These are phyloP conservation scores for Lactarius akahatsu DNA, from an alignment of 768 basidiomycete species.

Conservation along the genomic window DNA sequence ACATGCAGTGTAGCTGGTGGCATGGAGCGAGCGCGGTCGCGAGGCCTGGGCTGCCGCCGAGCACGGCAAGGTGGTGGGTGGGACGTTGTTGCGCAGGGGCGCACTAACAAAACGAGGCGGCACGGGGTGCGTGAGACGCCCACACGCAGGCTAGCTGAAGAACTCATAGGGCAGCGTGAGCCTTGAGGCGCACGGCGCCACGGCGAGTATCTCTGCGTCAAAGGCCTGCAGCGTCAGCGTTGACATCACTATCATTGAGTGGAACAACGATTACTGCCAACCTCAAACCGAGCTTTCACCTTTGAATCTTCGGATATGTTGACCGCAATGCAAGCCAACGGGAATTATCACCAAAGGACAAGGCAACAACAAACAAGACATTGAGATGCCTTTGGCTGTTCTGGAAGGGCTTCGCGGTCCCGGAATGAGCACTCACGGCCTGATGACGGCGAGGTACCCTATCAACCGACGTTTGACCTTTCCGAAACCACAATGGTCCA, in stretches of 20 bases:
- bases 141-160: conserved; percentile 32
- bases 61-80: conserved; percentile 22
- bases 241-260: conserved; percentile 35
- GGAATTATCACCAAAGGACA: too few relatives aligned
- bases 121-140: conserved; percentile 19
- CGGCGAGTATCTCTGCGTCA: conserved; percentile 31
- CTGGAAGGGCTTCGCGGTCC: too few relatives aligned
- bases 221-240: conserved; percentile 34
- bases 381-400: too few relatives aligned
- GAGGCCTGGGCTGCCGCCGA: conserved; percentile 32
- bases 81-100: conserved; percentile 23
- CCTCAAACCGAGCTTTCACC: too few relatives aligned
- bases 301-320: too few relatives aligned
- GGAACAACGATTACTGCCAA: conserved; percentile 24
- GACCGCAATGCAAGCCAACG: too few relatives aligned
- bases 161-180: conserved; percentile 33
- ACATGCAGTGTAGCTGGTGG: conserved; percentile 32
- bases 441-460: conserved; percentile 87
- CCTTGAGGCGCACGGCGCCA: conserved; percentile 29
- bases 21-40: conserved; percentile 32
- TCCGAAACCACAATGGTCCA: conserved; percentile 89
- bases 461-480: conserved; percentile 90
- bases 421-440: conserved; percentile 33
- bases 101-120: not conserved
- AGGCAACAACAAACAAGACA: too few relatives aligned